Percentiles rank a stretch among this genome's conserved stretches.
These are phyloP conservation scores for Candida rishiriensis DNA, from an alignment of 805 yeast species.

Conservation along the genomic window DNA sequence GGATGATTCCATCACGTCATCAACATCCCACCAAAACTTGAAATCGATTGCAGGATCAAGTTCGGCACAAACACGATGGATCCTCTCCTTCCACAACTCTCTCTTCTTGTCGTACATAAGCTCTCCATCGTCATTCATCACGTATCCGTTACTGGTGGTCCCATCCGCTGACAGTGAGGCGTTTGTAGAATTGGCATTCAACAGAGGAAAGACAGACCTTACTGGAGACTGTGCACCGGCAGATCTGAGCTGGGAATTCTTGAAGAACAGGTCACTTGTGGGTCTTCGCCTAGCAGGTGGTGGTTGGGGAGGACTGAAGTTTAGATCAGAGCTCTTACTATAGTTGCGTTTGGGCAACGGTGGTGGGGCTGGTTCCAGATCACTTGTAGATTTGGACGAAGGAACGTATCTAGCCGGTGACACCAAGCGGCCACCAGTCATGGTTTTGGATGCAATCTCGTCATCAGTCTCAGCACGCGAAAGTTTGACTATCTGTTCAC, in stretches of 20 bases:
- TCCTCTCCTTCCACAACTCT: conserved; percentile 54
- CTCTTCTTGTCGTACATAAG: conserved; percentile 41
- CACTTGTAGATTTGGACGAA: conserved; percentile 16
- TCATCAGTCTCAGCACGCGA: background rate
- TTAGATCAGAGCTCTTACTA: background rate
- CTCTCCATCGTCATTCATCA: conserved; percentile 5
- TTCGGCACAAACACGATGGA: conserved; percentile 36
- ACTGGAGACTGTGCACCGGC: background rate
- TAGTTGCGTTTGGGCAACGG: conserved; percentile 12
- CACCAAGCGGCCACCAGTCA: background rate
- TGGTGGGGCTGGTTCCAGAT: conserved; percentile 13
- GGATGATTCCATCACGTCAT: conserved; percentile 35
- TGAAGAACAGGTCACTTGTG: conserved; percentile 1
- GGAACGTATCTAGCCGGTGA: background rate
- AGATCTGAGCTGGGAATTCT: background rate
- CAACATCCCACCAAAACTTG: conserved; percentile 40
- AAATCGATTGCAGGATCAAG: conserved; percentile 37
- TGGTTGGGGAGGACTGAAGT: background rate
- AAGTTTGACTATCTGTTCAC: conserved; percentile 18
- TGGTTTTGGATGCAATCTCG: conserved; percentile 19
- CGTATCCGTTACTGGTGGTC: background rate
- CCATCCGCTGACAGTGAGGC: background rate
- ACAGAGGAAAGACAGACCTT: background rate
- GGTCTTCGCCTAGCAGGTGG: conserved; percentile 1
- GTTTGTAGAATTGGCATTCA: background rate